phyloP scores from a whole-genome alignment of 495 filamentous ascomycete genomes.

The Annulohypoxylon maeteangense region DNA sequence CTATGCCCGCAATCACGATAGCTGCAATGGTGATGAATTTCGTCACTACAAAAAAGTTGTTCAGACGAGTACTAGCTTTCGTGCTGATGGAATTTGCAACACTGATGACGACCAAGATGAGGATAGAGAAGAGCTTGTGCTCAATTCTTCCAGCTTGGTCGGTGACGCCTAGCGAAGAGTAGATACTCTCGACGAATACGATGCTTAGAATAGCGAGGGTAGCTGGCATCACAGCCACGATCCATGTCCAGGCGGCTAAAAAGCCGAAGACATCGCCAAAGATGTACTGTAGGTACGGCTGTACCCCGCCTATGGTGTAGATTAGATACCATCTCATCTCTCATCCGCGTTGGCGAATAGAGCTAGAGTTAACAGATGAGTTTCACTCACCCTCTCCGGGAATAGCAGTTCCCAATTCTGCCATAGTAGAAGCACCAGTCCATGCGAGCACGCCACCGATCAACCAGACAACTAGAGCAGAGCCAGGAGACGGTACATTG shows the following conservation, averaged over 20 bases:
- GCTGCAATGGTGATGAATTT: conserved; percentile 62
- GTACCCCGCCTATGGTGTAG: conserved; percentile 56
- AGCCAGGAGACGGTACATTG: conserved; percentile 65
- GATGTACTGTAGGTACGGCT: conserved; percentile 65
- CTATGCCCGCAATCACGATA: conserved; percentile 60
- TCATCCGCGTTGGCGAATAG: background rate
- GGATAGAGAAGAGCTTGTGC: conserved; percentile 62
- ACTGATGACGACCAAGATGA: conserved; percentile 57
- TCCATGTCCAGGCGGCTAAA: conserved; percentile 67
- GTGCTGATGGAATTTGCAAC: conserved; percentile 67
- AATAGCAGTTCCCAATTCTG: conserved; percentile 65
- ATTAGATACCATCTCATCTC: background rate
- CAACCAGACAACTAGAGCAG: conserved; percentile 63
- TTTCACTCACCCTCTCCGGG: conserved; percentile 55
- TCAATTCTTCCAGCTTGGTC: conserved; percentile 51
- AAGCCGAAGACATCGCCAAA: conserved; percentile 67
- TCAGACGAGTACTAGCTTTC: conserved; percentile 62
- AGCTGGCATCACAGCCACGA: conserved; percentile 66
- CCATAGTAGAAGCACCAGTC: conserved; percentile 65
- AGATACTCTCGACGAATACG: conserved; percentile 67
- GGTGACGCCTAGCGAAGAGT: conserved; percentile 58
- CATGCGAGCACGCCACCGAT: conserved; percentile 65
- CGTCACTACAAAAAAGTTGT: conserved; percentile 63
- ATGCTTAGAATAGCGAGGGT: conserved; percentile 67
- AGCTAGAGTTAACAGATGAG: background rate